These are phyloP conservation scores for Galium porrigens DNA, from an alignment of 305 asterid species.

Conservation along the genomic window DNA sequence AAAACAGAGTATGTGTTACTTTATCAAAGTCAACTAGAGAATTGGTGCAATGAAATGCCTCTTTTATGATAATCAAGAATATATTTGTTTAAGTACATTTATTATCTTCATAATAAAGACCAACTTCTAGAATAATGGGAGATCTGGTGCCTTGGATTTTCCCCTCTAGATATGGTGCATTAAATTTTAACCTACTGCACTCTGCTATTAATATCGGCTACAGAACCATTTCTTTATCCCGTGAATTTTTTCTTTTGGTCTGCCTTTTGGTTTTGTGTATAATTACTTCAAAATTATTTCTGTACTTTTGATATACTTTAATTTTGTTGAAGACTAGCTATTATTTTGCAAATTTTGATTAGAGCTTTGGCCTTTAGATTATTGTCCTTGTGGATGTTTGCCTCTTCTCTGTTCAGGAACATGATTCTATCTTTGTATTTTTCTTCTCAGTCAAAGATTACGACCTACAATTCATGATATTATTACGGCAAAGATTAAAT, in stretches of 20 bases:
- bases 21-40: constrained; percentile 2
- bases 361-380: background rate
- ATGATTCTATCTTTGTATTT: constrained; percentile 15
- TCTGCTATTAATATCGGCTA: background rate
- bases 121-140: background rate
- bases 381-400: constrained; percentile 8
- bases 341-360: background rate
- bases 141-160: background rate
- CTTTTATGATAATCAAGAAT: background rate
- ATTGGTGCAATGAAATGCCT: background rate
- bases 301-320: background rate
- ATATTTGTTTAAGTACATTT: background rate
- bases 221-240: background rate
- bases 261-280: background rate
- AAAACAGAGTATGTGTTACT: background rate
- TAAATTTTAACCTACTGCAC: background rate
- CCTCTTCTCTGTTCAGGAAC: background rate
- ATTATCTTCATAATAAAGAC: background rate
- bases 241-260: background rate
- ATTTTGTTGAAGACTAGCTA: background rate
- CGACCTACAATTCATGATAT: constrained; percentile 88
- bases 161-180: background rate
- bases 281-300: background rate
- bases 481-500: constrained; percentile 69
- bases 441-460: constrained; percentile 57